Evolutionary conservation across 2,329 filamentous ascomycete genomes (phyloP).

Genomic region (Fusarium aywerte): DNA sequence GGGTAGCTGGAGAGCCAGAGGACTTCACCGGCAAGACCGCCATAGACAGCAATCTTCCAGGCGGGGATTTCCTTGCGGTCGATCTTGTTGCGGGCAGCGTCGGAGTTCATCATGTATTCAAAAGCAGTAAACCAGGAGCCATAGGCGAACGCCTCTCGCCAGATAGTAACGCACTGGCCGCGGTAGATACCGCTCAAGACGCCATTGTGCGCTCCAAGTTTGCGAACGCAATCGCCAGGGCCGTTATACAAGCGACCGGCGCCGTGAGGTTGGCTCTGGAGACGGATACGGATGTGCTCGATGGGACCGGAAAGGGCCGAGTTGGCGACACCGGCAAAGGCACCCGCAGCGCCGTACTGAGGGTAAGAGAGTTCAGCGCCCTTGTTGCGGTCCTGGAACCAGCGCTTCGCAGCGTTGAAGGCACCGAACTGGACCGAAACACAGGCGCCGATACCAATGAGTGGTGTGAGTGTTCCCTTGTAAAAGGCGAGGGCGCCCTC

Average conservation of each 20-base stretch:
- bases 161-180: conserved; percentile 84
- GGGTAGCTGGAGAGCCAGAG: conserved; percentile 95
- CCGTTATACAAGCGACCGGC: conserved; percentile 80
- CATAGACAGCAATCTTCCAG: conserved; percentile 90
- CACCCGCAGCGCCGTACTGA: conserved; percentile 91
- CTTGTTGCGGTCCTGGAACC: conserved; percentile 82
- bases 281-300: conserved; percentile 94
- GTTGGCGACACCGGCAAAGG: conserved; percentile 93
- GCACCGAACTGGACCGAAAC: conserved; percentile 98
- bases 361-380: conserved; percentile 72
- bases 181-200: conserved; percentile 82
- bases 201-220: conserved; percentile 74
- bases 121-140: conserved; percentile 95
- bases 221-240: conserved; percentile 89
- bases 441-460: conserved; percentile 96
- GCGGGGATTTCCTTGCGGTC: conserved; percentile 81
- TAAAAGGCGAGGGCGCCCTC: conserved; percentile 95
- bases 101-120: conserved; percentile 94
- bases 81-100: conserved; percentile 80
- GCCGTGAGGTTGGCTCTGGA: conserved; percentile 96
- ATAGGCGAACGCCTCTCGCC: conserved; percentile 93
- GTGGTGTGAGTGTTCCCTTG: conserved; percentile 94
- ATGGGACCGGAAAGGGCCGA: conserved; percentile 89
- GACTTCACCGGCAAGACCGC: conserved; percentile 91
- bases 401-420: conserved; percentile 91